phyloP scores from a whole-genome alignment of 1,139 yeast species.

The Candida frijolesensis region DNA sequence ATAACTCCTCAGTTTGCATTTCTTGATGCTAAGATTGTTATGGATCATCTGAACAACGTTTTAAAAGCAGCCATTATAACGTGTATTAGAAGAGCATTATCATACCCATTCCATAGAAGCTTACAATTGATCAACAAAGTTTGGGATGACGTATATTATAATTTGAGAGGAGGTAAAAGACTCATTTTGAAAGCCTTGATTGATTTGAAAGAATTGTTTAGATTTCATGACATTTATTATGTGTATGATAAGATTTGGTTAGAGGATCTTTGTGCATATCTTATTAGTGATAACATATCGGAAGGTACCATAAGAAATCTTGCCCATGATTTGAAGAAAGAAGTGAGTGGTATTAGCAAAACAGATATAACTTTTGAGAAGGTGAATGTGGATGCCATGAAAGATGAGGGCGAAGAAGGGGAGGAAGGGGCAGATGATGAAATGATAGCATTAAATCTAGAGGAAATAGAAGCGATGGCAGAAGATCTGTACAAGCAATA shows the following conservation, averaged over 20 bases:
- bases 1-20: conserved; percentile 74
- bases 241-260: conserved; percentile 81
- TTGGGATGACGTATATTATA: conserved; percentile 75
- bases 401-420: conserved; percentile 19
- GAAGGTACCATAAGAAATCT: conserved; percentile 57
- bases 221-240: conserved; percentile 84
- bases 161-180: conserved; percentile 70
- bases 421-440: conserved; percentile 31
- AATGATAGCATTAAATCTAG: conserved; percentile 43
- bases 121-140: conserved; percentile 59
- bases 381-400: conserved; percentile 23
- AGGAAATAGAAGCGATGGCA: conserved; percentile 59
- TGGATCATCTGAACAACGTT: conserved; percentile 21
- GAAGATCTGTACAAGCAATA: conserved; percentile 43
- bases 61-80: conserved; percentile 60
- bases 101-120: conserved; percentile 80
- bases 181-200: conserved; percentile 61
- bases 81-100: conserved; percentile 68
- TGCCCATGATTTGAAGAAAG: conserved; percentile 63
- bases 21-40: conserved; percentile 59
- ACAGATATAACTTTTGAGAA: conserved; percentile 44
- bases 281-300: conserved; percentile 57
- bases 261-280: conserved; percentile 82
- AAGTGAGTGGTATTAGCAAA: conserved; percentile 24
- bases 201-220: conserved; percentile 68